These are phyloP conservation scores for Hygrophila difformis DNA, from an alignment of 257 asterid genomes.

Conservation along the genomic window DNA sequence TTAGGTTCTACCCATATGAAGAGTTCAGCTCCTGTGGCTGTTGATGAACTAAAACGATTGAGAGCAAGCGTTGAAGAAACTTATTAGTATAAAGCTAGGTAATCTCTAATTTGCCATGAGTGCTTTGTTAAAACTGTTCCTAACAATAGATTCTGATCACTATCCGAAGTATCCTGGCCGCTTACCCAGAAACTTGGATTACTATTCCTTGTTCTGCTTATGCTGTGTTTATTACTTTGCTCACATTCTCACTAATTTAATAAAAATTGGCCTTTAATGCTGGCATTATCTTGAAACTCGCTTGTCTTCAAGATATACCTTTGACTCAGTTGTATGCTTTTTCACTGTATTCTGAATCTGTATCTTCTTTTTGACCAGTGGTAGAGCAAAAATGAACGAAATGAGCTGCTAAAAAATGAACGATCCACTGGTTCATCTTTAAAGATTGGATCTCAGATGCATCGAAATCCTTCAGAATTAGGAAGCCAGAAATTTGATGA, in stretches of 20 bases:
- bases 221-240: not conserved
- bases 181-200: not conserved
- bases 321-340: not conserved
- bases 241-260: not conserved
- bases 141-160: not conserved
- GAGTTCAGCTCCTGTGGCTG: constrained; percentile 49
- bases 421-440: constrained; percentile 55
- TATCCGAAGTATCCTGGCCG: not conserved
- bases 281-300: not conserved
- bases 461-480: constrained; percentile 55
- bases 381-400: constrained; percentile 66
- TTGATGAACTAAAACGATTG: constrained; percentile 63
- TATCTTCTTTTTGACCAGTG: constrained; percentile 42
- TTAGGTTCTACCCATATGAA: constrained; percentile 49
- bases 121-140: constrained; percentile 3
- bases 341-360: constrained; percentile 17
- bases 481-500: constrained; percentile 64
- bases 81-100: constrained; percentile 73
- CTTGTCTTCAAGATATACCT: not conserved
- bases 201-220: not conserved
- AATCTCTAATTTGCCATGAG: constrained; percentile 14
- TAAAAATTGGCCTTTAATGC: not conserved
- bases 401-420: constrained; percentile 60
- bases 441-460: constrained; percentile 69
- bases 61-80: constrained; percentile 58